These are phyloP conservation scores for Leptomonas pyrrhocoris DNA, from an alignment of 208 protist species.

Conservation along the genomic window DNA sequence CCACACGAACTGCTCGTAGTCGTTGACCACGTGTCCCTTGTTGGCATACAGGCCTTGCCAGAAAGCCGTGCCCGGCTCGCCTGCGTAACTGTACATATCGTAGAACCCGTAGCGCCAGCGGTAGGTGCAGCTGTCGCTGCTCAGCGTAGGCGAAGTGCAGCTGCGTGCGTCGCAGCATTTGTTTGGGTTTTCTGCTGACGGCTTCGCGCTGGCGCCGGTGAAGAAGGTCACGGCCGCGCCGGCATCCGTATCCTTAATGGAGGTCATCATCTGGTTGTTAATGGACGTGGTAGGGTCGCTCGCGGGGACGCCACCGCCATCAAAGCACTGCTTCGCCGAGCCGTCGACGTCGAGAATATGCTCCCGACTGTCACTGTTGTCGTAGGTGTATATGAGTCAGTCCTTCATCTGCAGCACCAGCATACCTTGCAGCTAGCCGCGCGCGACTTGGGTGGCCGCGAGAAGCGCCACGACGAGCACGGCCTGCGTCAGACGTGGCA, in stretches of 20 bases:
- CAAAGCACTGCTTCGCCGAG: conserved; percentile 15
- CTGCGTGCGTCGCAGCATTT: conserved; percentile 9
- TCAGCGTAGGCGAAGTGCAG: not conserved
- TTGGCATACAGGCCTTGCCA: conserved; percentile 40
- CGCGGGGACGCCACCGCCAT: conserved; percentile 28
- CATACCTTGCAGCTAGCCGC: conserved; percentile 22
- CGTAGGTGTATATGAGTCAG: conserved; percentile 14
- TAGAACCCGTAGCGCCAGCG: conserved; percentile 57
- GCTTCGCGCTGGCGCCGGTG: conserved; percentile 36
- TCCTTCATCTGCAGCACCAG: conserved; percentile 33
- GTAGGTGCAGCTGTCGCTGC: conserved; percentile 47
- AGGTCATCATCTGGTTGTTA: conserved; percentile 23
- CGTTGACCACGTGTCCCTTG: conserved; percentile 29
- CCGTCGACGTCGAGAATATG: not conserved
- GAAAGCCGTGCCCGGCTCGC: conserved; percentile 50
- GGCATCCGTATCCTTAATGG: conserved; percentile 4
- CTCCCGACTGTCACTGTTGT: not conserved
- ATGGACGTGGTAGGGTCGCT: conserved; percentile 16
- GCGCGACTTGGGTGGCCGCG: conserved; percentile 5
- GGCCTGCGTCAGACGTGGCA: not conserved
- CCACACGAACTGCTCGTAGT: conserved; percentile 38
- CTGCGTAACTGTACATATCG: conserved; percentile 39
- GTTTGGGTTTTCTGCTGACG: conserved; percentile 10
- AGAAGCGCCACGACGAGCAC: conserved; percentile 23
- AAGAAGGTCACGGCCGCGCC: conserved; percentile 23